Base-by-base conservation (phyloP, 1,284 basidiomycete genomes). In the Rhodotorula sp. region DNA sequence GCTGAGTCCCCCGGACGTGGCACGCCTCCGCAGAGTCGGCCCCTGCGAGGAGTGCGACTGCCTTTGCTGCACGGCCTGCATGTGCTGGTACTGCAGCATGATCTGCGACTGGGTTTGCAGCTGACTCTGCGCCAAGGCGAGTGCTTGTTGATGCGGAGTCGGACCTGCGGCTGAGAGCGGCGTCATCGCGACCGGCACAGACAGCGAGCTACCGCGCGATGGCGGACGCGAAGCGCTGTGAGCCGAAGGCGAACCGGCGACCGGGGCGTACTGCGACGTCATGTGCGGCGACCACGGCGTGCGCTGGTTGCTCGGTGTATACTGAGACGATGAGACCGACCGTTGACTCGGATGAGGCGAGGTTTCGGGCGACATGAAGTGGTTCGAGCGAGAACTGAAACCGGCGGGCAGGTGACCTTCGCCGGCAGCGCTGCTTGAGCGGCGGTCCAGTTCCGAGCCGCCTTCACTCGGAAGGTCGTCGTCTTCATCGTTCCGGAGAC, bases 91-190 rank as follows among this genome's bases (percentile, higher is more conserved):
- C 29, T 64, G 64, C n/a, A 30, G 60, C 48, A 51, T 45, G 15
- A 51, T 14, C 30, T n/a, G 64, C 66, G 29, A 18, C 33, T 72
- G 73, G 3, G 64, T 67, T 29, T 73, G 73, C 14, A 66, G 62
- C 46, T 75, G 62, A 6, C 67, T 67, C 17, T 67, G 59, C 17
- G 70, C 70, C 30, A 69, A 62, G 2, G 64, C 65, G 24, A 65
- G 60, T 6, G 67, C 64, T n/a, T 69, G 70, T 29, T 69, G 72
- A 14, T 69, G 66, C 20, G 70, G 70, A 14, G 37, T 42, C 48
- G 71, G 24, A 61, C 62, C 45, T 55, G 65, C 30, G 53, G 60
- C 8, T 51, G 64, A 29, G n/a, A 67, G 69, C n/a, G 59, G 57
- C 22, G 55, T 48, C 14, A 45, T 18, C 1, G 60, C 22, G 30